Evolutionary conservation across 805 yeast genomes (phyloP).

Genomic region (Yarrowia bubula): DNA sequence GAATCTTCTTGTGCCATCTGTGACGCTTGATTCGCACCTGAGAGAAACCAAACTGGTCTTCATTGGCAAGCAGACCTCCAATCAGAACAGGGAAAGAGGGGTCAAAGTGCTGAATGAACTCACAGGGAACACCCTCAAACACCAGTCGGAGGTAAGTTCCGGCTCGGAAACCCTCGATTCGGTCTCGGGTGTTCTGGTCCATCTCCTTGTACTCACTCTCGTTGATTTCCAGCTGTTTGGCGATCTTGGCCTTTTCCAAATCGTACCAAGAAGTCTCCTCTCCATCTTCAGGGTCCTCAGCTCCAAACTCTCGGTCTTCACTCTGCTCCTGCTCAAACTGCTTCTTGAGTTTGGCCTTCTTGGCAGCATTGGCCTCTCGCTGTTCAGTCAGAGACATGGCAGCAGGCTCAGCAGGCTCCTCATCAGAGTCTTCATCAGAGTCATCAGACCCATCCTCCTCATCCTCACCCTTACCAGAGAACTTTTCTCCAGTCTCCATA

Average conservation of each 20-base stretch:
- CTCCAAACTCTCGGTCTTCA: slow-evolving; percentile 66
- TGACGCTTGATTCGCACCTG: slow-evolving; percentile 95
- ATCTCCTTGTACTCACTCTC: slow-evolving; percentile 62
- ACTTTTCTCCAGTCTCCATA: slow-evolving; percentile 39
- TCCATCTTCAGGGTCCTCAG: slow-evolving; percentile 66
- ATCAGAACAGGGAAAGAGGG: slow-evolving; percentile 81
- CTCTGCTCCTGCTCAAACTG: slow-evolving; percentile 86
- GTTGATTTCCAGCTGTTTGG: slow-evolving; percentile 92
- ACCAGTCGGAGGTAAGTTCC: slow-evolving; percentile 92
- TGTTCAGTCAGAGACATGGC: slow-evolving; percentile 56
- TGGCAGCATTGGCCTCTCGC: slow-evolving; percentile 77
- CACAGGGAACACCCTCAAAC: slow-evolving; percentile 81
- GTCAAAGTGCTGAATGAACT: slow-evolving; percentile 80
- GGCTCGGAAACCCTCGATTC: slow-evolving; percentile 87
- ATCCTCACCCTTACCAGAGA: slow-evolving; percentile 28
- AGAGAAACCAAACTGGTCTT: slow-evolving; percentile 86
- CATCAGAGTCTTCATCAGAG: slow-evolving; percentile 37
- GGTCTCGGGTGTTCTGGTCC: slow-evolving; percentile 72
- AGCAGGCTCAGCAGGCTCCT: slow-evolving; percentile 41
- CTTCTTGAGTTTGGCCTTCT: slow-evolving; percentile 81
- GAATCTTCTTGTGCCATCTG: slow-evolving; percentile 96
- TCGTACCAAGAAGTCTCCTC: slow-evolving; percentile 95
- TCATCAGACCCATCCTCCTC: slow-evolving; percentile 30
- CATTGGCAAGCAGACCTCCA: slow-evolving; percentile 90
- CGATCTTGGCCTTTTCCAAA: slow-evolving; percentile 93